These are phyloP conservation scores for Penicillium tannophilum DNA, from an alignment of 495 filamentous ascomycete genomes.

Conservation along the genomic window DNA sequence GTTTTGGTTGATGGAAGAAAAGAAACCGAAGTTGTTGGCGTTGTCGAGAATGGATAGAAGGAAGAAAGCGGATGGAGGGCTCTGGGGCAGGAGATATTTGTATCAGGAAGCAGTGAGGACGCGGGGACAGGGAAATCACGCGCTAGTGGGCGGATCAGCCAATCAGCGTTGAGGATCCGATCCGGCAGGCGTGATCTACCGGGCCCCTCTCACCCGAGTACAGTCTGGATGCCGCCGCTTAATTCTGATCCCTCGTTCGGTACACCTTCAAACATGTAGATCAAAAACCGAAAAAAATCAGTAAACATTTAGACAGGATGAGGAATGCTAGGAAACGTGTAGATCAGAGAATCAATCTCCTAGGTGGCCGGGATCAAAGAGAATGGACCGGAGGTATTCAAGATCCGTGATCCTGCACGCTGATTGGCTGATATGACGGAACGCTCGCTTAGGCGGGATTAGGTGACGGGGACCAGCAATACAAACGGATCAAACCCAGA, in stretches of 20 bases:
- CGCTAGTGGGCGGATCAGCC: conserved; percentile 40
- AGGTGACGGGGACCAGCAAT: conserved; percentile 19
- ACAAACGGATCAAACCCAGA: conserved; percentile 24
- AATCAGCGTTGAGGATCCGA: conserved; percentile 43
- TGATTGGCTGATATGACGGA: conserved; percentile 38
- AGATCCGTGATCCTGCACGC: conserved; percentile 43
- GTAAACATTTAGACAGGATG: conserved; percentile 20
- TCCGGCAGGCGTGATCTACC: conserved; percentile 33
- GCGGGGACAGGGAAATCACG: conserved; percentile 46
- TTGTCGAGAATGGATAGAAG: conserved; percentile 36
- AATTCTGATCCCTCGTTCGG: conserved; percentile 31
- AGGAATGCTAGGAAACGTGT: conserved; percentile 17
- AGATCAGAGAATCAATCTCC: conserved; percentile 20
- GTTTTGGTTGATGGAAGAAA: conserved; percentile 23
- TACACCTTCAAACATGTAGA: conserved; percentile 27
- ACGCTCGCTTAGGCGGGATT: conserved; percentile 42
- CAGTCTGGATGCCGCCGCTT: conserved; percentile 11
- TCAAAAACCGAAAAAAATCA: conserved; percentile 18
- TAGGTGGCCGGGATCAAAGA: conserved; percentile 43
- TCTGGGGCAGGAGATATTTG: conserved; percentile 50
- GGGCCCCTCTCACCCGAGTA: conserved; percentile 32
- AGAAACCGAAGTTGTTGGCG: conserved; percentile 28
- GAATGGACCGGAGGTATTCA: conserved; percentile 32
- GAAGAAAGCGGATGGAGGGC: conserved; percentile 22
- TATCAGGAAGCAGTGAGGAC: conserved; percentile 33